A percentile compares a stretch with the other conserved stretches of the same genome.
Evolutionary conservation across 2,329 filamentous ascomycete species (phyloP).

Genomic region (Paecilomyces fulvus): DNA sequence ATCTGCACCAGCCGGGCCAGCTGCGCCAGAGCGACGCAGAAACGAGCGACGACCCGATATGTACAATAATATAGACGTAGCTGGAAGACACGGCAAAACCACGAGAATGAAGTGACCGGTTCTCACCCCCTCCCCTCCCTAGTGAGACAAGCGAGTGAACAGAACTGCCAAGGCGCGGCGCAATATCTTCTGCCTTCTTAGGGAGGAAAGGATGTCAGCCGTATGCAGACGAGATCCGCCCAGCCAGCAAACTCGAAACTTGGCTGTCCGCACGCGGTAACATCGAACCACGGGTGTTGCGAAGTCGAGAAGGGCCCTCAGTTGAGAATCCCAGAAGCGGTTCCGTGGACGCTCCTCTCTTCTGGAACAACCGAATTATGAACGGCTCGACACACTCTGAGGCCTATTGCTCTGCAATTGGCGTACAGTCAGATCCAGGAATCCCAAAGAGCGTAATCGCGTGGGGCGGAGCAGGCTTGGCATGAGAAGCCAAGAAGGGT

Average conservation of each 20-base stretch:
- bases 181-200: neutral
- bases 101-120: neutral
- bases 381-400: neutral
- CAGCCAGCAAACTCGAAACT: neutral
- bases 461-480: conserved; percentile 9
- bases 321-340: neutral
- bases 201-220: neutral
- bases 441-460: neutral
- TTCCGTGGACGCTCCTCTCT: neutral
- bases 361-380: neutral
- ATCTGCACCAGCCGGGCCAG: neutral
- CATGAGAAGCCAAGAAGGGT: neutral
- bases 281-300: neutral
- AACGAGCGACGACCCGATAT: neutral
- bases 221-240: neutral
- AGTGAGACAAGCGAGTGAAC: neutral
- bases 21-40: neutral
- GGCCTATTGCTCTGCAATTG: neutral
- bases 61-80: neutral
- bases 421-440: conserved; percentile 1
- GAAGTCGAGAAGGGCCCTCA: neutral
- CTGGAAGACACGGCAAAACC: neutral
- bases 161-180: neutral
- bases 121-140: neutral
- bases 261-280: neutral